phyloP scores from a whole-genome alignment of 2,329 filamentous ascomycete species.

The Chaetomium olivaceum region DNA sequence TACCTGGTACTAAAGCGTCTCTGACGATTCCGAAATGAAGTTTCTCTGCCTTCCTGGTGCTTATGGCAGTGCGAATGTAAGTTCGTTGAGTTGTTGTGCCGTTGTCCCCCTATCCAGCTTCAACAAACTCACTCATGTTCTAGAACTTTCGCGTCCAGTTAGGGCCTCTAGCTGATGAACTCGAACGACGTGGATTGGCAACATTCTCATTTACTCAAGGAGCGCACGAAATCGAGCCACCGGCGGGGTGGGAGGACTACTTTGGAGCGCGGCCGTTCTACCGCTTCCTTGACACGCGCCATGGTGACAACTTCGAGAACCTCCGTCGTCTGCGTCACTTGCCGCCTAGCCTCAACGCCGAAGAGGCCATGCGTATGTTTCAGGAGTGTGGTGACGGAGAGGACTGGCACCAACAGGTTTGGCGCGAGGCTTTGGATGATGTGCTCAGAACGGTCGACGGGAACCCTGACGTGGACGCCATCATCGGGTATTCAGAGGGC shows the following conservation, averaged over 20 bases:
- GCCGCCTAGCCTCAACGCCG: slow-evolving; percentile 30
- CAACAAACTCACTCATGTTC: not conserved
- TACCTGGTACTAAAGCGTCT: no score
- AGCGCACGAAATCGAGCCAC: slow-evolving; percentile 30
- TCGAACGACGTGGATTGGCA: slow-evolving; percentile 28
- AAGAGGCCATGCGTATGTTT: slow-evolving; percentile 33
- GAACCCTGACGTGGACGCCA: slow-evolving; percentile 32
- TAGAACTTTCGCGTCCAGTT: slow-evolving; percentile 36
- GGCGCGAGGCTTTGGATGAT: slow-evolving; percentile 27
- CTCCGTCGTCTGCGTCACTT: slow-evolving; percentile 32
- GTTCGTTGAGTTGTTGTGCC: not conserved
- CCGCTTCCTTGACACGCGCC: slow-evolving; percentile 33
- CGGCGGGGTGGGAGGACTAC: slow-evolving; percentile 34
- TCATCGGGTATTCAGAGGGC: slow-evolving; percentile 33
- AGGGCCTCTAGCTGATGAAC: slow-evolving; percentile 31
- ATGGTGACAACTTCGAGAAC: slow-evolving; percentile 32
- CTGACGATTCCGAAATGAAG: slow-evolving; percentile 29
- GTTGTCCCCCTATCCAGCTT: not conserved
- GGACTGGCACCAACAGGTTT: slow-evolving; percentile 27
- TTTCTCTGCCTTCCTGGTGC: slow-evolving; percentile 37
- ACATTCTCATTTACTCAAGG: slow-evolving; percentile 33
- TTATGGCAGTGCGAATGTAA: slow-evolving; percentile 35
- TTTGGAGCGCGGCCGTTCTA: slow-evolving; percentile 33
- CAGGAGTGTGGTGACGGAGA: slow-evolving; percentile 17
- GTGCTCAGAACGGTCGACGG: slow-evolving; percentile 30